Conservation (phyloP, 202 grass and related monocot genomes). For the Saccharum hybrid region DNA sequence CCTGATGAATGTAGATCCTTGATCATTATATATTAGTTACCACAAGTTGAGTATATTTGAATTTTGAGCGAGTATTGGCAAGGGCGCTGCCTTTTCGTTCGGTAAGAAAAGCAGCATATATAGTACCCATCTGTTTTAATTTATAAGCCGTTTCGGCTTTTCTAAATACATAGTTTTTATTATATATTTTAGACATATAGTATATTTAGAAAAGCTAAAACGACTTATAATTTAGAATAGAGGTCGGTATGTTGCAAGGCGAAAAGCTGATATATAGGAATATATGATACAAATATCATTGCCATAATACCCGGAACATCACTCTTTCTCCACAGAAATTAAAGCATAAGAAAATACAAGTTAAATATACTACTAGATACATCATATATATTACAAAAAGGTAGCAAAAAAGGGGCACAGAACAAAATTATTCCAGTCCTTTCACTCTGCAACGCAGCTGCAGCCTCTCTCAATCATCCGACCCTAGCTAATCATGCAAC, state of each 20-base stretch:
- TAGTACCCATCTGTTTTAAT: too few species aligned
- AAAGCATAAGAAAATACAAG: slow-evolving; percentile 2
- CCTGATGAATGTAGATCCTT: too few species aligned
- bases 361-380: slow-evolving; percentile 8
- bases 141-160: too few species aligned
- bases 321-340: slow-evolving; percentile 10
- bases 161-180: too few species aligned
- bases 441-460: slow-evolving; percentile 30
- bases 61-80: too few species aligned
- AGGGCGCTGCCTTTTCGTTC: too few species aligned
- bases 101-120: too few species aligned
- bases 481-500: slow-evolving; percentile 44
- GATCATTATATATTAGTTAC: too few species aligned
- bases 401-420: slow-evolving; percentile 34
- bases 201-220: too few species aligned
- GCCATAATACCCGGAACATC: background rate
- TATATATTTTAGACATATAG: too few species aligned
- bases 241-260: background rate
- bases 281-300: background rate
- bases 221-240: too few species aligned
- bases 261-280: background rate
- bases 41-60: too few species aligned
- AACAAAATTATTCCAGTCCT: slow-evolving; percentile 55
- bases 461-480: slow-evolving; percentile 34
- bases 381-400: slow-evolving; percentile 37